Evolutionary conservation across 305 asterid species (phyloP).

Genomic region (Withania somnifera): DNA sequence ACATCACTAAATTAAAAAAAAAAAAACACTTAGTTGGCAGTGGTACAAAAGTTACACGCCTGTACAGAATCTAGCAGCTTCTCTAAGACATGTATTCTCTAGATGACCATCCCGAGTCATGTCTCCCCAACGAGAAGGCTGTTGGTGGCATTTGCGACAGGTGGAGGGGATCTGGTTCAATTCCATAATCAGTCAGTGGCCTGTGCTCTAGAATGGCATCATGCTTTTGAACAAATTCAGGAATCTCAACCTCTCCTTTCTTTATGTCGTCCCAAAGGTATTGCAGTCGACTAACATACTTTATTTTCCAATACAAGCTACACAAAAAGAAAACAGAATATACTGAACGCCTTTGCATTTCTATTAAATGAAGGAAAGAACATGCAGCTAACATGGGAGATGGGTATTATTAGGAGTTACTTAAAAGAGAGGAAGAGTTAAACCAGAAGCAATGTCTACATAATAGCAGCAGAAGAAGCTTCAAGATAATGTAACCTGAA

Average conservation of each 20-base stretch:
- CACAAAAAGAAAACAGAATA: neutral
- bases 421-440: neutral
- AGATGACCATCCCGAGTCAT: constrained; percentile 50
- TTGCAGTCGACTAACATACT: constrained; percentile 78
- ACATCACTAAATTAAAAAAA: neutral
- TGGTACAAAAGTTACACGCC: neutral
- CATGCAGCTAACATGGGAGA: neutral
- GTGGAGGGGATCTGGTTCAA: constrained; percentile 76
- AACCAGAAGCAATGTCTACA: neutral
- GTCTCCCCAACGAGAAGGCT: constrained; percentile 45
- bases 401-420: neutral
- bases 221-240: constrained; percentile 72
- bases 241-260: constrained; percentile 72
- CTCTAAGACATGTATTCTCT: constrained; percentile 44
- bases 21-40: neutral
- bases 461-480: neutral
- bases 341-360: neutral
- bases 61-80: neutral
- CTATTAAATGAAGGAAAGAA: neutral
- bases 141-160: constrained; percentile 47
- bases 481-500: neutral
- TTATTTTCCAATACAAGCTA: constrained; percentile 89
- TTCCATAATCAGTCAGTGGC: constrained; percentile 87
- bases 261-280: constrained; percentile 86
- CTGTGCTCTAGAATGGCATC: constrained; percentile 77